These are phyloP conservation scores for Periconia sp. DNA, from an alignment of 2,329 filamentous ascomycete species.

Conservation along the genomic window DNA sequence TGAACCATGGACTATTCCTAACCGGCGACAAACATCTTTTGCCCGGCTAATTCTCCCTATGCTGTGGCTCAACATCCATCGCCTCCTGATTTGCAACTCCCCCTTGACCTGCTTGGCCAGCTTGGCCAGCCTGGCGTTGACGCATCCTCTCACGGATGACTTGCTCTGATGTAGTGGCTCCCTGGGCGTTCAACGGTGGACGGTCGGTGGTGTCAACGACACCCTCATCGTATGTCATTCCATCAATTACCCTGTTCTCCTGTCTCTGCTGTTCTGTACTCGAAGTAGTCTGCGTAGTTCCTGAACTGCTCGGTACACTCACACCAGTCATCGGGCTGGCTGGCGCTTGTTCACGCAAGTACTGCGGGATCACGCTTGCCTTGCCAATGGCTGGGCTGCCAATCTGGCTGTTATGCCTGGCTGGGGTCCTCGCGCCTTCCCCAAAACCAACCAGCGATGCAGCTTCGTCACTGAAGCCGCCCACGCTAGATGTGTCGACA, in stretches of 20 bases:
- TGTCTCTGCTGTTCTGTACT: slow-evolving; percentile 44
- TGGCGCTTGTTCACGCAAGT: slow-evolving; percentile 39
- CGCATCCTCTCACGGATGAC: slow-evolving; percentile 63
- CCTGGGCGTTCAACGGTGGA: slow-evolving; percentile 34
- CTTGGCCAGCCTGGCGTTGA: slow-evolving; percentile 9
- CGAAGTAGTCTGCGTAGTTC: slow-evolving; percentile 35
- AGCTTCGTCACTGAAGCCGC: slow-evolving; percentile 85
- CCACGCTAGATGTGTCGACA: slow-evolving; percentile 65
- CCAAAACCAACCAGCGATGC: slow-evolving; percentile 90
- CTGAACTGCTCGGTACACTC: slow-evolving; percentile 31
- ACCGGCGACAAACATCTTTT: too few species aligned
- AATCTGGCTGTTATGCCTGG: slow-evolving; percentile 68
- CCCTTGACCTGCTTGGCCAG: slow-evolving; percentile 24
- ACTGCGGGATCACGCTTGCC: slow-evolving; percentile 40
- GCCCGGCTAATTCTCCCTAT: slow-evolving; percentile 22
- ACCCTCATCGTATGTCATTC: slow-evolving; percentile 52
- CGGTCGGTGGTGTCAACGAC: slow-evolving; percentile 49
- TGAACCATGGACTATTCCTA: too few species aligned
- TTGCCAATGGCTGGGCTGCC: slow-evolving; percentile 75
- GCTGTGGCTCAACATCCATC: background rate
- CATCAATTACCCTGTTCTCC: slow-evolving; percentile 53
- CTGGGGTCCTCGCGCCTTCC: slow-evolving; percentile 74
- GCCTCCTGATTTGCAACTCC: slow-evolving; percentile 16
- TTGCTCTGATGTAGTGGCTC: slow-evolving; percentile 66
- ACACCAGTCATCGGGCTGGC: slow-evolving; percentile 41